Evolutionary conservation across 352 stramenopile species (phyloP), one percentile per base, ranked within the genome.

Genomic region (Pythium folliculosum): DNA sequence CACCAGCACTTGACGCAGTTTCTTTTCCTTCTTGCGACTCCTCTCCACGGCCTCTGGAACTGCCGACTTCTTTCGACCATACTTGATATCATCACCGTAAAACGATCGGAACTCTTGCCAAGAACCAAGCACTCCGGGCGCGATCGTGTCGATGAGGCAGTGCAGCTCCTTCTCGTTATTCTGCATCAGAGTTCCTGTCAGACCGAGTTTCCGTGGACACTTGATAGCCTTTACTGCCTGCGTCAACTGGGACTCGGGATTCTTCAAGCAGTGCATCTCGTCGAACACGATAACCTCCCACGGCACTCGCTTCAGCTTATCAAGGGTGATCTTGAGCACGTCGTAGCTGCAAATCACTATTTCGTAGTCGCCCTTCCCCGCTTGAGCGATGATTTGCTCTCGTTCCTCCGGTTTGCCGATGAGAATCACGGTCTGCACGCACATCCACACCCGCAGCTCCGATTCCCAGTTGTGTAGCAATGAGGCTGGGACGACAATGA

Each of bases 381-480:
- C 84, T 51, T 84, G 78, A 32, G 90, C 65, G 40, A 89, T 74
- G 43, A 91, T 86, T 17, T 70, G 63, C 27, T 82, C 70, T 1
- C 86, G 82, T 19, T 94, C 81, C 25, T 64, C 53, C 27, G 76
- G 74, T 32, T 89, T 90, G 4, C 86, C 86, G 30, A 86, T 76
- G 10, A 94, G 64, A 50, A 92, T 84, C 1, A 89, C 76, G 8
- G 82, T 85, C 12, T 61, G 76, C 32, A 81, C 90, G 22, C 80
- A 87, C 70, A 94, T 82, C 96, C 88, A 99, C n/a, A 93, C 77
- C 64, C 98, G 98, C 35, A 99, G 88, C 75, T 99, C 98, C 19
- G 92, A 92, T 69, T 99, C 97, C 97, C 98, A 99, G 69, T 99
- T 99, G 51, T 99, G 89, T 17, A 99, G 88, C 65, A 98, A 94